Evolutionary conservation across 306 rosid species (phyloP), one percentile per base, ranked within the genome.

Genomic region (Begonia peltatifolia): DNA sequence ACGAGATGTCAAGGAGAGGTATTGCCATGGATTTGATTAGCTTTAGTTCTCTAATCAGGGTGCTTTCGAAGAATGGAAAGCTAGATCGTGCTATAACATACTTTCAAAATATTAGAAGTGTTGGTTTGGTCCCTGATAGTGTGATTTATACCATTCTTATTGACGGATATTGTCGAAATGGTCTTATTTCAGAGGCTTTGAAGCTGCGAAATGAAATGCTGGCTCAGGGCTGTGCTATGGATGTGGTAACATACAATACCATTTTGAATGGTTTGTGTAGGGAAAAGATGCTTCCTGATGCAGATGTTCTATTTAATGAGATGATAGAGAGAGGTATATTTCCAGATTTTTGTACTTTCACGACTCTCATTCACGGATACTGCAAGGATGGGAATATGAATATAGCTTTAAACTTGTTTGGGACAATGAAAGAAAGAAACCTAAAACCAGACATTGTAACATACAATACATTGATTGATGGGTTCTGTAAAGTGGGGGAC

Each of bases 341-440:
- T 74, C 95, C 95, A 12, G 97, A 85, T 75, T 90, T 78, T 61
- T 85, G 69, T 69, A 79, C 97, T 42, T 64, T 75, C 47, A 85
- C 97, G 41, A 82, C 97, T 16, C 92, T 90, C 50, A 90, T 90
- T 65, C 77, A 69, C 60, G 95, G 95, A 9, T 85, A 80, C 67
- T 85, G 87, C 42, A 85, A 76, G 72, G 73, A 64, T 30, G 87
- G 94, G 50, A 76, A 83, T 70, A 85, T 85, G 95, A 56, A 46
- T 30, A 73, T 60, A 68, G 93, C 94, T 0, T 69, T 80, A 52
- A 54, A 52, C 67, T 71, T 83, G 58, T 80, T 85, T n/a, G 71
- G 63, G 56, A 78, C 65, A 3, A 83, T 85, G 87, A 64, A 66
- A 16, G 52, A 60, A 4, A 75, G 72, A 64, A 78, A 75, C 74